These are phyloP conservation scores for Didymella lethalis DNA, from an alignment of 2,329 filamentous ascomycete species.

Conservation along the genomic window DNA sequence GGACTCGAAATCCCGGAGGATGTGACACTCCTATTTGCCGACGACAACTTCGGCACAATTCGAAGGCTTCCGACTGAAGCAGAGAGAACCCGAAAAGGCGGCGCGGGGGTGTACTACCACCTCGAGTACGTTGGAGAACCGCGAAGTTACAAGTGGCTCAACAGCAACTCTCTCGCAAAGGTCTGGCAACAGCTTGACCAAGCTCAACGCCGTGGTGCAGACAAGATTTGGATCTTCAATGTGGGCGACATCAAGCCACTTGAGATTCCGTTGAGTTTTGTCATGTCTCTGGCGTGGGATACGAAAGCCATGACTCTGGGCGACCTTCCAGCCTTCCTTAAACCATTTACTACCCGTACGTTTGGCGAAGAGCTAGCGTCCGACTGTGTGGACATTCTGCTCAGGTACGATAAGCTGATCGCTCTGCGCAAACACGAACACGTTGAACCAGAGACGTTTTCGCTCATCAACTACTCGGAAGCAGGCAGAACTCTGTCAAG, in stretches of 20 bases:
- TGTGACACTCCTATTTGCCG: background rate
- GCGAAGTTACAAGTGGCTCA: constrained; percentile 13
- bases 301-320: background rate
- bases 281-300: background rate
- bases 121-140: constrained; percentile 9
- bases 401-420: background rate
- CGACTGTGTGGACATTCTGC: background rate
- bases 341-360: background rate
- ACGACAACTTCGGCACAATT: background rate
- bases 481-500: background rate
- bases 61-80: background rate
- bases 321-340: background rate
- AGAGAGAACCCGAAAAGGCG: background rate
- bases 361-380: background rate
- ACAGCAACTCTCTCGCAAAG: constrained; percentile 8
- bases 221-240: background rate
- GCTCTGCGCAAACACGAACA: background rate
- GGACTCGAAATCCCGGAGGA: background rate
- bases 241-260: background rate
- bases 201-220: background rate
- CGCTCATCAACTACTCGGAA: background rate
- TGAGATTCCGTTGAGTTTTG: background rate
- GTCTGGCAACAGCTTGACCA: background rate
- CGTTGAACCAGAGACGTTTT: background rate
- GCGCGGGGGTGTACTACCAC: constrained; percentile 6